These are phyloP conservation scores for Aspergillus coremiiformis DNA, from an alignment of 495 filamentous ascomycete genomes.

Conservation along the genomic window DNA sequence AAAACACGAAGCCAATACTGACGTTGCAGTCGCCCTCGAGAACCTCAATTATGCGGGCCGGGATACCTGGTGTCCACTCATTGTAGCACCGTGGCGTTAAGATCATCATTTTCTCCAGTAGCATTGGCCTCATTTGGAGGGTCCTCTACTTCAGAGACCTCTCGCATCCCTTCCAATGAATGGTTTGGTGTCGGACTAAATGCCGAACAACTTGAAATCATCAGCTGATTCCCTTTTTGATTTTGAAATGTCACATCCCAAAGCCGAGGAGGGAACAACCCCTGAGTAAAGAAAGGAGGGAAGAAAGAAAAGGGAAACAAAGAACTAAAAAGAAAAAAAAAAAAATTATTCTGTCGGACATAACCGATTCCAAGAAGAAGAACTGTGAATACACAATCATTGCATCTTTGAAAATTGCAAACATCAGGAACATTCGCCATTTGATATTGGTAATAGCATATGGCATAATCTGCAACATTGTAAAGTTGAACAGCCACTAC, in stretches of 20 bases:
- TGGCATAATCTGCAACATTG: conserved; percentile 46
- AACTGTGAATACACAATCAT: conserved; percentile 40
- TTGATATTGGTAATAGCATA: conserved; percentile 44
- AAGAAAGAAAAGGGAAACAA: neutral
- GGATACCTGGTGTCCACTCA: neutral
- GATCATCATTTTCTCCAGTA: conserved; percentile 6
- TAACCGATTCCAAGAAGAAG: conserved; percentile 43
- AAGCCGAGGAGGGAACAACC: neutral
- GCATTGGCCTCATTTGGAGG: neutral
- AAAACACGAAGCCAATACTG: too few relatives aligned
- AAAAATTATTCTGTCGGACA: conserved; percentile 1
- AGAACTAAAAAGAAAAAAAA: neutral
- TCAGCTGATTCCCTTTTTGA: neutral
- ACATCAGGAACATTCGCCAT: conserved; percentile 49
- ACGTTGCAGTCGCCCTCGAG: too few relatives aligned
- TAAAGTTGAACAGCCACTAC: conserved; percentile 52
- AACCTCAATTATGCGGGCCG: too few relatives aligned
- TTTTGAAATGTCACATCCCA: neutral
- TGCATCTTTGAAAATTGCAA: conserved; percentile 46
- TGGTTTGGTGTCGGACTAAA: conserved; percentile 20
- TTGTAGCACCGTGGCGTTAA: neutral
- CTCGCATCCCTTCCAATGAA: conserved; percentile 34
- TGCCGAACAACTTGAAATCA: neutral
- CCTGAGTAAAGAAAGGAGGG: neutral
- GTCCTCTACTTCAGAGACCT: conserved; percentile 23